A percentile compares a stretch with the other conserved stretches of the same genome.
Evolutionary conservation across 495 filamentous ascomycete species (phyloP).

Genomic region (Talaromyces adpressus): DNA sequence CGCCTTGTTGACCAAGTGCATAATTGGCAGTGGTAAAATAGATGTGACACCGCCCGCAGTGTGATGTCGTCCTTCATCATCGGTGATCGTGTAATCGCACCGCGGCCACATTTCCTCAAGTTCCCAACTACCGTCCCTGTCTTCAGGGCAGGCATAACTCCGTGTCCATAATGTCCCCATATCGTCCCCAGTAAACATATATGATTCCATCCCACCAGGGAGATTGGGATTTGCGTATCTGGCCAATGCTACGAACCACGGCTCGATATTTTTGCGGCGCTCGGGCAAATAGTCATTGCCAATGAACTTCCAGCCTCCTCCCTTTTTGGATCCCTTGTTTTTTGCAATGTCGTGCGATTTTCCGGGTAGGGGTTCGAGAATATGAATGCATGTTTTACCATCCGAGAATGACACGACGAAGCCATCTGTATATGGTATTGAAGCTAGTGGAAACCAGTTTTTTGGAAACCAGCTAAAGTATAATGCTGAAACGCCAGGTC

Average conservation of each 20-base stretch:
- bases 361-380: slow-evolving; percentile 30
- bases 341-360: not conserved
- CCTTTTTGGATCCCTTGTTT: too few species aligned
- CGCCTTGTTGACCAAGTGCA: slow-evolving; percentile 22
- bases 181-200: slow-evolving; percentile 31
- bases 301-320: not conserved
- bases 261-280: slow-evolving; percentile 23
- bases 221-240: slow-evolving; percentile 8
- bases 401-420: slow-evolving; percentile 64
- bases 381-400: slow-evolving; percentile 42
- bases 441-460: slow-evolving; percentile 20
- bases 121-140: slow-evolving; percentile 9
- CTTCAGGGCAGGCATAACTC: slow-evolving; percentile 15
- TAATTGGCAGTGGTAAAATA: slow-evolving; percentile 57
- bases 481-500: slow-evolving; percentile 47
- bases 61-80: slow-evolving; percentile 47
- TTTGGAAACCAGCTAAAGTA: slow-evolving; percentile 66
- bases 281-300: not conserved
- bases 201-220: slow-evolving; percentile 10
- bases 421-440: slow-evolving; percentile 27
- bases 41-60: slow-evolving; percentile 74
- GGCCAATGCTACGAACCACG: slow-evolving; percentile 39
- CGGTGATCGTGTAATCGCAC: slow-evolving; percentile 11
- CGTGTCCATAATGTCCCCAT: slow-evolving; percentile 30
- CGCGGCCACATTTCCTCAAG: not conserved